These are phyloP conservation scores for Gossypium mustelinum DNA, from an alignment of 345 rosid species.

Conservation along the genomic window DNA sequence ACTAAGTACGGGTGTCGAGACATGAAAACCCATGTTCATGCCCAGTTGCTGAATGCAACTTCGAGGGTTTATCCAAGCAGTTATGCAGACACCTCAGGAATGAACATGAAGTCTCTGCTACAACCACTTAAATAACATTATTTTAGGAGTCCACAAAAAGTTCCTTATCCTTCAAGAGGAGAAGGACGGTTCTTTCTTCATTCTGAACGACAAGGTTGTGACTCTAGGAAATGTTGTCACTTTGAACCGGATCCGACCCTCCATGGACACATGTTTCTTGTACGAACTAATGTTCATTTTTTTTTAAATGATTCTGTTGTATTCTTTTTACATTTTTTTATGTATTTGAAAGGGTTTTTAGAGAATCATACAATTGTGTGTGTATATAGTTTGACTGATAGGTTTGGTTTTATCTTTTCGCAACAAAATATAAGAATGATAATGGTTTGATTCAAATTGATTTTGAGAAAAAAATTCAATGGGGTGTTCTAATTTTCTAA, in stretches of 20 bases:
- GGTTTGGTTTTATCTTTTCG: no score
- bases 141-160: slow-evolving; percentile 13
- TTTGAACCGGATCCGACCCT: slow-evolving; percentile 27
- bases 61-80: slow-evolving; percentile 33
- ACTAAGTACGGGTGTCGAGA: slow-evolving; percentile 42
- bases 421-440: no score
- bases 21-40: slow-evolving; percentile 61
- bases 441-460: no score
- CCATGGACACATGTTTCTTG: neutral
- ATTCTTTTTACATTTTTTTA: no score
- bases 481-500: no score
- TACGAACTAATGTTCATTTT: slow-evolving; percentile 15
- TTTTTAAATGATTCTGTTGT: no score
- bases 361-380: no score
- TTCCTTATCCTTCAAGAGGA: slow-evolving; percentile 30
- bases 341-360: no score
- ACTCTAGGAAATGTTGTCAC: slow-evolving; percentile 21
- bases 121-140: neutral
- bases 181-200: slow-evolving; percentile 19
- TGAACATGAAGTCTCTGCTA: slow-evolving; percentile 28
- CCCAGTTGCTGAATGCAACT: slow-evolving; percentile 45
- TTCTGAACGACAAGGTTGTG: slow-evolving; percentile 13
- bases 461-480: no score
- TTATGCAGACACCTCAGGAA: slow-evolving; percentile 32
- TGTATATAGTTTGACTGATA: no score